Evolutionary conservation across 805 yeast genomes (phyloP), one percentile per base, ranked within the genome.

Genomic region (Isabelozyma rhagii): DNA sequence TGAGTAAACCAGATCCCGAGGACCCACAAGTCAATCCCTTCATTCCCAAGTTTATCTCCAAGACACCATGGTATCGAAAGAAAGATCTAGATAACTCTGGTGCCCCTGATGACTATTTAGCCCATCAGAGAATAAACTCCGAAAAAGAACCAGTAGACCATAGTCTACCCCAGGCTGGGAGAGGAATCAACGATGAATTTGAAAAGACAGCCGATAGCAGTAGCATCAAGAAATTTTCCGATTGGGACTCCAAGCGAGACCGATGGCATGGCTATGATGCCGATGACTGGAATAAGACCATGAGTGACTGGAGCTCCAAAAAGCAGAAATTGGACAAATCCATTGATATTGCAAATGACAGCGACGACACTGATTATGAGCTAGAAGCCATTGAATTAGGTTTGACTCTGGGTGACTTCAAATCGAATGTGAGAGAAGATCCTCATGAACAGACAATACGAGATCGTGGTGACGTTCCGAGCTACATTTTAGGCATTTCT

Each of bases 211-310:
- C 51, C 10, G 55, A 54, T 4, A 57, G 61, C 3, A 60, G 66
- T 10, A 61, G 64, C 6, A 62, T 66, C 44, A 66, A 55, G 43
- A 64, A 59, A 45, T 68, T 60, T 2, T 69, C 66, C 27, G 79
- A 77, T 43, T 89, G 83, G 77, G 96, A 87, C 58, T 78, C 84
- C 9, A 85, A 84, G 54, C 69, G 91, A 51, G 96, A 89, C 65
- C 73, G 89, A 51, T 89, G 94, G 96, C 86, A 80, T 60, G 96
- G 96, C 0, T 87, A 82, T 61, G 83, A 85, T 43, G 75, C 81
- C 1, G 70, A 73, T 9, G 89, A 86, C 47, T 88, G 87, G 71
- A 78, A 75, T 44, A 68, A 74, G 10, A 77, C 79, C 29, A 56
- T 82, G 5, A 62, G 67, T 46, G 69, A 69, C 43, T 80, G 86